Evolutionary conservation across 148 eudicot genomes (phyloP), one percentile per base, ranked within the genome.

Genomic region (Rhododendron simsii): DNA sequence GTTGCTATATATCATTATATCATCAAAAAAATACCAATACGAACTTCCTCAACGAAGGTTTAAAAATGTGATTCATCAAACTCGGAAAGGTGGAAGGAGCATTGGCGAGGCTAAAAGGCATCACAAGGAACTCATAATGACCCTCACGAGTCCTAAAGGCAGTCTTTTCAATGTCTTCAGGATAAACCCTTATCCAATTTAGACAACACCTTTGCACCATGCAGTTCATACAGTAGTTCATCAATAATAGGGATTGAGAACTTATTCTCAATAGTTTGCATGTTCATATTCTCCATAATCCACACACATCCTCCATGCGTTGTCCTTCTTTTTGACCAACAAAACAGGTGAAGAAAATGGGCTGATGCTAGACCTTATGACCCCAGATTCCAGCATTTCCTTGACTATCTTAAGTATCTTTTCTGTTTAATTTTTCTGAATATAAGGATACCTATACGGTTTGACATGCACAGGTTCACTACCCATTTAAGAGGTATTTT

Each of bases 61-160:
- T 55, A 33, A 82, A 59, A 6, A 82, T 23, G 2, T 57, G 11
- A 18, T 82, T 61, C 84, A 82, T 82, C 20, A 82, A 23, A 6
- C 73, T 61, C 37, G 39, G 75, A 18, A 55, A 82, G 44, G 74
- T 59, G n/a, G 74, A 61, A 1, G 74, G 84, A 1, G 74, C 45
- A 61, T 82, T 82, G 4, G 74, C 61, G 0, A 82, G 39, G 15
- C 84, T 50, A 82, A 82, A 82, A 0, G 84, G 84, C 47, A 82
- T 82, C 3, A 82, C 84, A 2, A 61, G 37, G 23, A 55, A 82
- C 30, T 61, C 84, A 59, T 82, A 59, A 7, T 82, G 74, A 0
- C 84, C 74, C 5, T 55, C 48, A 23, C 39, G 47, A 18, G 75
- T 82, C 55, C 73, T 57, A 37, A 82, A 82, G 1, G 84, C 74